A percentile compares a stretch with the other conserved stretches of the same genome.
Evolutionary conservation across 305 asterid species (phyloP).

Genomic region (Solanum chacoense): DNA sequence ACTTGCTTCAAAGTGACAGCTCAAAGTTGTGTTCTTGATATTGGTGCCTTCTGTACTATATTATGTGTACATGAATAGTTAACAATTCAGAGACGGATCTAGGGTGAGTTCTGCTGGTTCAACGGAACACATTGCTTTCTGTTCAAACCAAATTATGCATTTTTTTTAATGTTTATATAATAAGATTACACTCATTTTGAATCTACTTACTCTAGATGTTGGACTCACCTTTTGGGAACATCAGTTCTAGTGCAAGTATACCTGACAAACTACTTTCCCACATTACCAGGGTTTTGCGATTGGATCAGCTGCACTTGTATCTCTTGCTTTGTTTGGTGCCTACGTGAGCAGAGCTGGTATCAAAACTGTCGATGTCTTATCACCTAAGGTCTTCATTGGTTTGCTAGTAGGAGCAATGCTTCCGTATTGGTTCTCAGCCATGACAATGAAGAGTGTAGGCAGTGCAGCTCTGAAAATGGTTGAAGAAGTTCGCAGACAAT

Average conservation of each 20-base stretch:
- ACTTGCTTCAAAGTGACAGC: neutral
- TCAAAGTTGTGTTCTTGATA: neutral
- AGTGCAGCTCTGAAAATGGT: conserved; percentile 13
- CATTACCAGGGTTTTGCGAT: conserved; percentile 9
- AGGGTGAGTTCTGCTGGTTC: too few relatives aligned
- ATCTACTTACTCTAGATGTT: too few relatives aligned
- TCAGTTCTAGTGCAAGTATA: neutral
- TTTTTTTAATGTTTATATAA: too few relatives aligned
- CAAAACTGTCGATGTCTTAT: conserved; percentile 4
- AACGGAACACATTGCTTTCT: too few relatives aligned
- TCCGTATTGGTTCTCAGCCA: conserved; percentile 16
- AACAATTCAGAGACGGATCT: too few relatives aligned
- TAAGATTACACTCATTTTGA: too few relatives aligned
- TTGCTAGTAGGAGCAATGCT: conserved; percentile 17
- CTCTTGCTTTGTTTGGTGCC: conserved; percentile 14
- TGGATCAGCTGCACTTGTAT: conserved; percentile 12
- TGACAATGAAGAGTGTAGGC: conserved; percentile 17
- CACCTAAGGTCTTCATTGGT: conserved; percentile 9
- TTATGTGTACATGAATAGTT: too few relatives aligned
- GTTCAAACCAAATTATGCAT: too few relatives aligned
- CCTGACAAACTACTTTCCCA: neutral
- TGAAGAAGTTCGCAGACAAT: conserved; percentile 10
- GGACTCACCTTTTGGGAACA: too few relatives aligned
- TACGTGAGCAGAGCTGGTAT: conserved; percentile 11
- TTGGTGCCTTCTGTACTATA: too few relatives aligned